Conservation (phyloP, 78 protist genomes). For the Tieghemostelium lacteum region DNA sequence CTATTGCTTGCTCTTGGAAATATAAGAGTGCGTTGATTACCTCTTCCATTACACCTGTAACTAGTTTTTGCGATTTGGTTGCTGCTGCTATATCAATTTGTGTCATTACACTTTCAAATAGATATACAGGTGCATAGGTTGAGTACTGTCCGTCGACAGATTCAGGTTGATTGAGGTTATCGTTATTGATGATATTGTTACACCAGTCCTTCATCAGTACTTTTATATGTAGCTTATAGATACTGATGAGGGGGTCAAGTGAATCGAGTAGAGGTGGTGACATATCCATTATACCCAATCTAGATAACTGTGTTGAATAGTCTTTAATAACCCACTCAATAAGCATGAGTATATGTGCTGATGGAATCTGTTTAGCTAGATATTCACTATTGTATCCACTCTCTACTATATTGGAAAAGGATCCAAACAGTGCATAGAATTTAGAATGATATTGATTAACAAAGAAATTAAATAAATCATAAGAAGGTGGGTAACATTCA, state of each 20-base stretch:
- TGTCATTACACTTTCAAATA: slow-evolving; percentile 42
- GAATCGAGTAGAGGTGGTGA: slow-evolving; percentile 64
- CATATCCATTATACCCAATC: slow-evolving; percentile 65
- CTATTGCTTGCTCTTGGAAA: slow-evolving; percentile 14
- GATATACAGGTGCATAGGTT: slow-evolving; percentile 51
- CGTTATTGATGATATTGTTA: slow-evolving; percentile 46
- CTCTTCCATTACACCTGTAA: slow-evolving; percentile 75
- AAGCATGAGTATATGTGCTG: slow-evolving; percentile 63
- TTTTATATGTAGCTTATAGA: slow-evolving; percentile 53
- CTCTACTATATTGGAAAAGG: slow-evolving; percentile 54
- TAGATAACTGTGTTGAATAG: slow-evolving; percentile 27
- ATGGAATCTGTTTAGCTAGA: slow-evolving; percentile 21
- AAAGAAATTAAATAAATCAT: slow-evolving; percentile 54
- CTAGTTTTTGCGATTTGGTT: slow-evolving; percentile 56
- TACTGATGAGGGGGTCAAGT: slow-evolving; percentile 53
- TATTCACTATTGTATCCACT: not conserved
- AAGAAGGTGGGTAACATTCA: slow-evolving; percentile 62
- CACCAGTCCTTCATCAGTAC: slow-evolving; percentile 58
- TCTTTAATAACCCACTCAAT: slow-evolving; percentile 77
- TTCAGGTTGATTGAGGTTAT: slow-evolving; percentile 55
- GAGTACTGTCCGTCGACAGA: slow-evolving; percentile 59
- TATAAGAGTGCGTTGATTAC: slow-evolving; percentile 28
- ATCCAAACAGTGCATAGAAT: slow-evolving; percentile 57
- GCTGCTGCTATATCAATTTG: slow-evolving; percentile 71
- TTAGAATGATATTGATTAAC: slow-evolving; percentile 62